Evolutionary conservation across 176 grass and related monocot species (phyloP), one percentile per base, ranked within the genome.

Genomic region (Phoenix dactylifera): DNA sequence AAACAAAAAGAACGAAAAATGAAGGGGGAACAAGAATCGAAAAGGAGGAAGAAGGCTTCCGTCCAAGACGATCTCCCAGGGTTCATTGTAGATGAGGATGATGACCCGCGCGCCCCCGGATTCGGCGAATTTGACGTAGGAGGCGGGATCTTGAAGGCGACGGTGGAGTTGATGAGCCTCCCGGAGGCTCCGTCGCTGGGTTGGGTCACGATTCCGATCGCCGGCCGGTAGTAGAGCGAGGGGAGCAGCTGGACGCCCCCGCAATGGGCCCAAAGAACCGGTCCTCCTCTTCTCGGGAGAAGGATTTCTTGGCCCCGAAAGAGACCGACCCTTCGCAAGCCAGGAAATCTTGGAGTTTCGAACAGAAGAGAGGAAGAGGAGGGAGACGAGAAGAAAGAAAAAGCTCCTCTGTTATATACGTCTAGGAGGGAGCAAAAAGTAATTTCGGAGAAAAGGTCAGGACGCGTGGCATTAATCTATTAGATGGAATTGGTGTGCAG

Each of bases 201-300:
- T 67, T 95, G 90, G 76, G 67, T 71, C 6, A 95, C 79, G 79
- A 95, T 89, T 50, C 92, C 92, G 80, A 96, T 82, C 60, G 90
- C 87, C 15, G 92, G 87, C 4, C 71, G 76, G 64, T 80, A 67
- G 80, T 96, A 88, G 39, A 18, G 52, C 17, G 74, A 58, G 12
- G 79, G 63, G 62, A 66, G 68, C 80, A 90, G 5, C 50, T 57
- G 16, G 32, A 5, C 28, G 5, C 22, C 54, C 24, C n/a, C 55
- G 28, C 44, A 52, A 10, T 16, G 57, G 3, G 3, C 19, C 14
- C 24, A 32, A 7, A 32, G 30, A 32, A 3, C 19, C 66, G 50
- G 48, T 65, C 63, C 76, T 29, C n/a, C 19, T 63, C 65, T 7
- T 28, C 61, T 53, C 50, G 2, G 39, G 6, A 58, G 54, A 28